Evolutionary conservation across 192 early-diverging fungal genomes (phyloP), one percentile per base, ranked within the genome.

Genomic region (Mortierella hygrophila): DNA sequence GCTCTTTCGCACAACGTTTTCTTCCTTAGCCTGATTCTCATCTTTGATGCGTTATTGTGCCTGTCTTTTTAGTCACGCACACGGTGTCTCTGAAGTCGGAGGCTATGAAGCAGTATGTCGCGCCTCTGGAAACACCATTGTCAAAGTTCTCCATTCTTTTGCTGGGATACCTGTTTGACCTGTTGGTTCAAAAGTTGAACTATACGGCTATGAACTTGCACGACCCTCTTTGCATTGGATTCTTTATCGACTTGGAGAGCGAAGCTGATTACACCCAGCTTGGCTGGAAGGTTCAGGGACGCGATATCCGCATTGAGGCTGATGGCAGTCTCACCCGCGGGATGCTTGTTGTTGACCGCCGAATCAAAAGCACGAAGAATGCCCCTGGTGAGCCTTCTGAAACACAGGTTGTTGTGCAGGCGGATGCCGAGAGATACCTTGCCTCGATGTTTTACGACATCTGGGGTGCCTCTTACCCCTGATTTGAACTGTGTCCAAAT

Each of bases 261-360:
- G 86, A 85, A 47, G 69, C 70, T 26, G 83, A 85, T 15, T 55
- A 82, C 8, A 72, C 52, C 1, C 26, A 81, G 13, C 72, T 77
- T 41, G 75, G 81, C 20, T 91, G 91, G 91, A 63, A 47, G 7
- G 72, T 80, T 21, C 68, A 90, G 55, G 87, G 82, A 65, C 72
- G 82, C 29, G 91, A 92, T 42, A 77, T 92, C 60, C 81, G 86
- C 26, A 84, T 92, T 29, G 91, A 92, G 72, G 57, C 78, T 3
- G 72, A 87, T 37, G 91, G 91, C 2, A 69, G 49, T 3, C 87
- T 89, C 77, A 90, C 91, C 0, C 72, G 79, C 18, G 91, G 91
- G 6, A 91, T 91, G 90, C n/a, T 79, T 6, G 79, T 88, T 38
- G 69, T 82, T 23, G 88, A 88, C 35, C 74, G 76, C 29, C 72